Base-by-base conservation (phyloP, 345 rosid genomes). In the Hibiscus tridactylites region DNA sequence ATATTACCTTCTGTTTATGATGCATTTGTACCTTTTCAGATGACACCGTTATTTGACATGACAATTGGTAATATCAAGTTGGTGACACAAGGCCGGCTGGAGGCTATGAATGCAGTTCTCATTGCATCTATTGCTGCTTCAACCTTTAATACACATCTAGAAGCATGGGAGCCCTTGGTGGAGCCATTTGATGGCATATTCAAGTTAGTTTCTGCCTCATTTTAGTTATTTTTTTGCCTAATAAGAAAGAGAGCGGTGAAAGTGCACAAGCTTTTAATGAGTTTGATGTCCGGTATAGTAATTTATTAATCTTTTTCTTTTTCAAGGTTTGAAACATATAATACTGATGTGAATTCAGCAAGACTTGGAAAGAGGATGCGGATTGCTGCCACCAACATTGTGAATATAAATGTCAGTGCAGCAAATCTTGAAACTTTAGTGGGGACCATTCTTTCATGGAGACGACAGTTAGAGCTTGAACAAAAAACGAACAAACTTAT, bases 151-250 rank as follows among this genome's bases (percentile, higher is more conserved):
- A 83, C 91, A 47, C 97, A 95, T 69, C 82, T 92, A 67, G 99
- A 92, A 85, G 92, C 97, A 47, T 95, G 99, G 99, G 99, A 95
- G 78, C 99, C 99, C 65, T 83, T 95, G 82, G 86, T 95, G 82
- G 99, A 95, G 80, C 97, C 99, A 21, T 95, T 95, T 83, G 99
- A 95, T 83, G 97, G 99, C 79, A 95, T 95, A 80, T 95, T 95
- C 86, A 95, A 95, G 99, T 95, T 86, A 65, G 74, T 47, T 76
- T 80, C 67, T 80, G 59, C 59, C 24, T 28, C 7, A 13, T 74
- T 74, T 69, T 57, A 58, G 74, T 73, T 79, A 39, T 28, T 21
- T 42, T 42, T 65, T n/a, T 75, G 65, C 56, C 53, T 47, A 37
- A 5, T 3, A 17, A 26, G 9, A 65, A 65, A 29, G 26, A 49